These are phyloP conservation scores for Amaranthus tricolor DNA, from an alignment of 179 eudicot genomes.

Conservation along the genomic window DNA sequence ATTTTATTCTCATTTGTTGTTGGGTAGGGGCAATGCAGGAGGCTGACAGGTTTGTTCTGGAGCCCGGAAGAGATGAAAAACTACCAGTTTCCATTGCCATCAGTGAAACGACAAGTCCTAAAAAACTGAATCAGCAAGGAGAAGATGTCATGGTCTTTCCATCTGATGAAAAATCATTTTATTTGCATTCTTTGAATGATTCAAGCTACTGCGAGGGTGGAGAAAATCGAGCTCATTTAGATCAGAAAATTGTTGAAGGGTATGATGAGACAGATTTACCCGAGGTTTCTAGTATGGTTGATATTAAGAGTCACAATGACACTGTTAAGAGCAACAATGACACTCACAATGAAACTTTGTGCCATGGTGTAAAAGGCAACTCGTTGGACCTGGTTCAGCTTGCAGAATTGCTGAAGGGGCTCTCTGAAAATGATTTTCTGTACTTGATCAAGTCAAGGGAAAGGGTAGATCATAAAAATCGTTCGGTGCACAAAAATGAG, in stretches of 20 bases:
- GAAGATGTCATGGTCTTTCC: conserved; percentile 26
- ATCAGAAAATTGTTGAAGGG: conserved; percentile 14
- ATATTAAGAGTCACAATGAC: conserved; percentile 10
- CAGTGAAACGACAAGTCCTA: conserved; percentile 16
- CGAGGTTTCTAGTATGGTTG: conserved; percentile 20
- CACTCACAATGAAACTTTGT: conserved; percentile 15
- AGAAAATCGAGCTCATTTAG: conserved; percentile 16
- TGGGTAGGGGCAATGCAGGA: conserved; percentile 97
- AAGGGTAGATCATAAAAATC: conserved; percentile 14
- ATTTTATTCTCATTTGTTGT: conserved; percentile 50
- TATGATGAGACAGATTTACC: conserved; percentile 8
- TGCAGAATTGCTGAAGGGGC: conserved; percentile 44
- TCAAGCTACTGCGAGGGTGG: conserved; percentile 14
- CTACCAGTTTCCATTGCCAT: conserved; percentile 17
- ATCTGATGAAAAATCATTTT: conserved; percentile 14
- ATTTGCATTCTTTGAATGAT: conserved; percentile 12
- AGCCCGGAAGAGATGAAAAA: conserved; percentile 31
- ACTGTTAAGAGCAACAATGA: conserved; percentile 19
- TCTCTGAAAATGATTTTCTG: conserved; percentile 55
- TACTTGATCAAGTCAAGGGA: conserved; percentile 50
- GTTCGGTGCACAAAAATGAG: conserved; percentile 15
- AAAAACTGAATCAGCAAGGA: conserved; percentile 22
- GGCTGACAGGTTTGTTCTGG: conserved; percentile 40
- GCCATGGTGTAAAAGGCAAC: conserved; percentile 30
- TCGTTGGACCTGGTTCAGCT: conserved; percentile 45